phyloP scores from a whole-genome alignment of 2,329 filamentous ascomycete species.

The Conoideocrella luteorostrata region DNA sequence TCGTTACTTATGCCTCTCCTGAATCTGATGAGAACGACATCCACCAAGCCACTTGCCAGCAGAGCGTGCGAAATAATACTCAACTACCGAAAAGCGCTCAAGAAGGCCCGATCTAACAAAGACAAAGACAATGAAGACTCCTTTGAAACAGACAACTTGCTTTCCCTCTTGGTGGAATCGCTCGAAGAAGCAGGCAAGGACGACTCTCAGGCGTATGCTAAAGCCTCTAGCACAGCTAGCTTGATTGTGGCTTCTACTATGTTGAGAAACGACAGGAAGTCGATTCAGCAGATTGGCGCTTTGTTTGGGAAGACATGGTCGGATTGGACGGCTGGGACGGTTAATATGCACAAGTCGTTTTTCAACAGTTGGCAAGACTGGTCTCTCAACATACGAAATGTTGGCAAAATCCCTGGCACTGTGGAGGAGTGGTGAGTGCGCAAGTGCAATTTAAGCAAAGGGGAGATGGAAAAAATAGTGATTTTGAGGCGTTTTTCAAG shows the following conservation, averaged over 20 bases:
- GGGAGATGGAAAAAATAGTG: no score
- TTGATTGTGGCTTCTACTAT: conserved; percentile 60
- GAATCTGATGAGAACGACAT: conserved; percentile 68
- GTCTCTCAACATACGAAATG: conserved; percentile 47
- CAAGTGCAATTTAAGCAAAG: no score
- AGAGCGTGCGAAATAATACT: conserved; percentile 68
- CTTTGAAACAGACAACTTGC: conserved; percentile 33
- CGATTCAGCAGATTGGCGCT: conserved; percentile 49
- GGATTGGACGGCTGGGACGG: conserved; percentile 51
- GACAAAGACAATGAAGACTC: conserved; percentile 14
- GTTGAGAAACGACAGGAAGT: conserved; percentile 45
- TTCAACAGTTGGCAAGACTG: conserved; percentile 71
- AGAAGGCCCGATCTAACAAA: conserved; percentile 41
- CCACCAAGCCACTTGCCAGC: conserved; percentile 65
- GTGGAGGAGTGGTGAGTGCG: no score
- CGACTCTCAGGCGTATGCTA: conserved; percentile 63
- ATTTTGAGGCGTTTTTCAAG: no score
- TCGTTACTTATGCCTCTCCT: conserved; percentile 69
- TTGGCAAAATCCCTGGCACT: no score
- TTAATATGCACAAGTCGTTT: conserved; percentile 57
- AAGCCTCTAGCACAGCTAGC: conserved; percentile 67
- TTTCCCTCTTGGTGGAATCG: conserved; percentile 56
- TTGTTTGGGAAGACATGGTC: conserved; percentile 58
- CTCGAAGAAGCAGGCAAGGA: conserved; percentile 61
- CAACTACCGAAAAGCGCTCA: conserved; percentile 62